Base-by-base conservation (phyloP, 805 yeast species). In the Saitoella complicata region DNA sequence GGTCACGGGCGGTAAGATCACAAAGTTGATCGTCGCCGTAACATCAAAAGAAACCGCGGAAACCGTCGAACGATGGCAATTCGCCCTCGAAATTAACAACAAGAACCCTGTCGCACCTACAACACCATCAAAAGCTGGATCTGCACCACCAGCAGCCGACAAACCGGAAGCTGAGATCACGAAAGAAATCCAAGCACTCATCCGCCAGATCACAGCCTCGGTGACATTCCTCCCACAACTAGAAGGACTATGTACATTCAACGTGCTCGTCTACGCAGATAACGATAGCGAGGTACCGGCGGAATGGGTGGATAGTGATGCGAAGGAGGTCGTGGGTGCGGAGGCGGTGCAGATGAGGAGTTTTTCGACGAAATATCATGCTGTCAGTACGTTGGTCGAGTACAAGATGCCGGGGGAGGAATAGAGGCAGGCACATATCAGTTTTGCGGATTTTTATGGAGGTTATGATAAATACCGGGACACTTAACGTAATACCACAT, bases 131-230 rank as follows among this genome's bases (percentile, higher is more conserved):
- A 13, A 38, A 11, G 10, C n/a, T 41, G 35, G 40, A 3, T 44
- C 46, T 6, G 13, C 39, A 5, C 42, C 38, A 9, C 45, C 21
- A 38, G 21, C 21, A 3, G 21, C 41, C n/a, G 49, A 49, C 9
- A 69, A 66, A 50, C 50, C 63, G 29, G 64, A 55, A 32, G 73
- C 69, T 2, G 72, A 70, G 32, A 72, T 78, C 3, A 87, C 80
- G 51, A 66, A 62, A 43, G 91, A 85, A 51, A 83, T 86, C n/a
- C 88, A 83, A 58, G 75, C 85, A 0, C 77, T 87, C 5, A 76
- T 87, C 37, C 72, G 95, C 44, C 96, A 87, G 53, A 81, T 87
- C 43, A 84, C 94, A 0, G 84, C 94, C 0, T 78, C 91, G 38
- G 83, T 82, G 1, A 75, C 95, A 0, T 85, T 86, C 57, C 67